Evolutionary conservation across 2,329 filamentous ascomycete genomes (phyloP).

Genomic region (Fusarium sp.): DNA sequence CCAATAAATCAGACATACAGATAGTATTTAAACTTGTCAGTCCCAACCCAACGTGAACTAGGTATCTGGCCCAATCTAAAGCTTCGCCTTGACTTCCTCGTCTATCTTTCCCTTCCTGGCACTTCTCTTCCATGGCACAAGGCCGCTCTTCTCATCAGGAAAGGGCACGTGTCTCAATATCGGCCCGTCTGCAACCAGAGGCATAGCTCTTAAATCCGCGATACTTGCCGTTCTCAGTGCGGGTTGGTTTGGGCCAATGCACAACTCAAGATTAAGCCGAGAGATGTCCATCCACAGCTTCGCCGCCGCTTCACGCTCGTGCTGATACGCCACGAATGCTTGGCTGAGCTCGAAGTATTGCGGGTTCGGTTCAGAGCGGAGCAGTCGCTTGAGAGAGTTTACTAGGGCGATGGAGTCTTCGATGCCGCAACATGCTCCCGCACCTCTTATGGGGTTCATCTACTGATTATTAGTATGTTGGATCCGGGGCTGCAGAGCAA

Average conservation of each 20-base stretch:
- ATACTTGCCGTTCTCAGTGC: constrained; percentile 5
- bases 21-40: too few species aligned
- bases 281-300: constrained; percentile 26
- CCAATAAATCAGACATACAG: too few species aligned
- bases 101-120: neutral
- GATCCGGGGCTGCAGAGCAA: fast-evolving
- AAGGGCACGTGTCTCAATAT: constrained; percentile 14
- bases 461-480: neutral
- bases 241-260: constrained; percentile 10
- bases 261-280: constrained; percentile 12
- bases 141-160: neutral
- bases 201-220: constrained; percentile 6
- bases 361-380: constrained; percentile 2
- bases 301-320: constrained; percentile 10
- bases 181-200: constrained; percentile 19
- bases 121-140: constrained; percentile 16
- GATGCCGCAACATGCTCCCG: constrained; percentile 26
- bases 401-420: constrained; percentile 23
- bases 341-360: neutral
- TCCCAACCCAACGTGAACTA: too few species aligned
- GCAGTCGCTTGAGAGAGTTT: neutral
- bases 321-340: constrained; percentile 13
- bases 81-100: neutral
- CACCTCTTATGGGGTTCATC: constrained; percentile 32
- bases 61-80: neutral